Evolutionary conservation across 352 stramenopile genomes (phyloP), one percentile per base, ranked within the genome.

Genomic region (Phytopythium ostracodes): DNA sequence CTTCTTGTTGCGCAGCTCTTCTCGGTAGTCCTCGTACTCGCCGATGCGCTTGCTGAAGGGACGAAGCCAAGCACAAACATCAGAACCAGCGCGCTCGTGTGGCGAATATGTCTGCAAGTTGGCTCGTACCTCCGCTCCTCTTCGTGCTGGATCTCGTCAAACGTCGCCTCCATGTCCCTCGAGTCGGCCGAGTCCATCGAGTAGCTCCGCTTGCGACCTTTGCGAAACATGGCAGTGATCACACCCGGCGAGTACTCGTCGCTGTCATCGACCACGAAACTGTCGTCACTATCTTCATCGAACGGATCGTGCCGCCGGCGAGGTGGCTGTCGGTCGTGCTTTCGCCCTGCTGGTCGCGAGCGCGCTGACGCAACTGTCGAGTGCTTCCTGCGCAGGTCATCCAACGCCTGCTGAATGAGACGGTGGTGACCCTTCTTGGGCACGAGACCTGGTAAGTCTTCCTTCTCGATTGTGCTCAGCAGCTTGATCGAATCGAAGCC

Each of bases 401-500:
- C 73, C 31, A 96, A 50, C 9, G 84, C 87, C 60, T 88, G 80
- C 54, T 89, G 79, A 56, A 96, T 92, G 43, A 96, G 68, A 24
- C 87, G 84, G 64, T 92, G 84, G 65, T 96, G 87, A 11, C 87
- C 87, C 29, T 85, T 86, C 68, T 96, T 96, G 20, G 87, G 87
- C 7, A 96, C 78, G 53, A 96, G 68, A 3, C 65, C 69, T 17
- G 84, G 79, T 33, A 96, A 54, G 55, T 96, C 87, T 1, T 69
- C 69, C 27, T 88, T 74, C 61, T 90, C 83, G 29, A 96, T 87
- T 4, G 78, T 84, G 53, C 78, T 87, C 12, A 96, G 68, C 27
- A 94, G 68, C 66, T 96, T 92, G 59, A 96, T 87, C 55, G 84
- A 93, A 59, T 96, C 87, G 50, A 96, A 96, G 1, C 87, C 84